These are phyloP conservation scores for Linderniella brevidens DNA, from an alignment of 257 asterid species.

Conservation along the genomic window DNA sequence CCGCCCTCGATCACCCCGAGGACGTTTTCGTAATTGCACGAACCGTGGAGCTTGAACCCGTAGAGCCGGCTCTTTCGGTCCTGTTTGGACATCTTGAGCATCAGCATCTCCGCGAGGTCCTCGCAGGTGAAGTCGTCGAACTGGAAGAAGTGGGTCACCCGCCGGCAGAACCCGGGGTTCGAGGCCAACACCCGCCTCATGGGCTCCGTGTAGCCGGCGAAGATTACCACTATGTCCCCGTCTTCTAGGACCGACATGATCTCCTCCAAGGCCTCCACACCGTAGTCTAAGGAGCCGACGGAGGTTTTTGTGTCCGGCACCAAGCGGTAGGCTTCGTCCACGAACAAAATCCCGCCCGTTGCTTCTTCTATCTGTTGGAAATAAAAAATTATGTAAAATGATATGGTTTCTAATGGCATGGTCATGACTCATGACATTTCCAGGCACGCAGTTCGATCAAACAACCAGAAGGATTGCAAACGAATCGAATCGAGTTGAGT, in stretches of 20 bases:
- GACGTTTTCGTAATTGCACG: constrained; percentile 42
- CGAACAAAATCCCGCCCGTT: constrained; percentile 83
- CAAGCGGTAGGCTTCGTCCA: constrained; percentile 85
- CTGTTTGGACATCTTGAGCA: constrained; percentile 52
- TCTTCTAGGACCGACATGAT: constrained; percentile 92
- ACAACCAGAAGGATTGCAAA: no score
- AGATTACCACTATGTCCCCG: constrained; percentile 74
- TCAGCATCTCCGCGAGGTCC: constrained; percentile 67
- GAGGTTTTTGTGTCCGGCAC: constrained; percentile 59
- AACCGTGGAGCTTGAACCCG: constrained; percentile 66
- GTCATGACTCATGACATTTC: background rate
- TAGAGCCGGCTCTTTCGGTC: constrained; percentile 31
- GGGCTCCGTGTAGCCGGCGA: constrained; percentile 94
- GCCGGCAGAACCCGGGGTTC: constrained; percentile 81
- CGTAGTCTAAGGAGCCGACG: constrained; percentile 52
- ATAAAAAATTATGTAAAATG: background rate
- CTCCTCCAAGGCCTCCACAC: constrained; percentile 85
- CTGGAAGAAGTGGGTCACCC: constrained; percentile 75
- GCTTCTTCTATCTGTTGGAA: constrained; percentile 59
- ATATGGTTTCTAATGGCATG: background rate
- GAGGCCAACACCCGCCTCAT: constrained; percentile 83
- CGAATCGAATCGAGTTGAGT: no score
- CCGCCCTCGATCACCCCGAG: constrained; percentile 35
- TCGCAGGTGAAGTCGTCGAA: constrained; percentile 55
- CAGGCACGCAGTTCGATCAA: no score